Evolutionary conservation across 192 early-diverging fungal genomes (phyloP).

Genomic region (Helicostylum pulchrum): DNA sequence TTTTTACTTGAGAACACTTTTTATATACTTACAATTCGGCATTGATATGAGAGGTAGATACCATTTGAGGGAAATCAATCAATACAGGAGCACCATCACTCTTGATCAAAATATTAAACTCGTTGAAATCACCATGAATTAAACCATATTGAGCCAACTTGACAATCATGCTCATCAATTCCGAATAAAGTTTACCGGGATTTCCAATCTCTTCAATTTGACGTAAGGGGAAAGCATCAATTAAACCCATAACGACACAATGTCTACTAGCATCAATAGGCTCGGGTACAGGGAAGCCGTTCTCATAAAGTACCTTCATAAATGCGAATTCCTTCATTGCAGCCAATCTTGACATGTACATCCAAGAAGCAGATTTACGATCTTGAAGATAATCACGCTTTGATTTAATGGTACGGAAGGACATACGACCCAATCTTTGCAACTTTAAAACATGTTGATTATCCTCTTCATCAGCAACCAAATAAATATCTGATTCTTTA

Average conservation of each 20-base stretch:
- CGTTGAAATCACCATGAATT: constrained; percentile 99
- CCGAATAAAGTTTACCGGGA: constrained; percentile 90
- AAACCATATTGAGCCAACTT: constrained; percentile 90
- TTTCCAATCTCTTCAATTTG: constrained; percentile 84
- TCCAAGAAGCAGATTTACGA: constrained; percentile 95
- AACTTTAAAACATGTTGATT: constrained; percentile 93
- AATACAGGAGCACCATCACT: constrained; percentile 81
- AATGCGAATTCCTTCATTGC: constrained; percentile 99
- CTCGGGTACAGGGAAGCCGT: constrained; percentile 94
- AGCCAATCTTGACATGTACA: constrained; percentile 98
- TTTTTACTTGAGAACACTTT: not conserved
- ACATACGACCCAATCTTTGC: constrained; percentile 91
- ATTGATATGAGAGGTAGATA: constrained; percentile 93
- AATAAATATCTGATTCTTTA: constrained; percentile 98
- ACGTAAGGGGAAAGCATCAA: constrained; percentile 92
- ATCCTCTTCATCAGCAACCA: constrained; percentile 92
- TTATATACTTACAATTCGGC: constrained; percentile 71
- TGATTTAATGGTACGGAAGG: constrained; percentile 94
- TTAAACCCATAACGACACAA: constrained; percentile 93
- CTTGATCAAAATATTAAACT: constrained; percentile 94
- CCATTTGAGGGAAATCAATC: constrained; percentile 99
- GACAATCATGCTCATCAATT: constrained; percentile 95
- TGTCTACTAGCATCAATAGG: constrained; percentile 94
- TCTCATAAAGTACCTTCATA: constrained; percentile 94
- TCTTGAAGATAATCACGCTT: constrained; percentile 97